A percentile compares a stretch with the other conserved stretches of the same genome.
Evolutionary conservation across 2,329 filamentous ascomycete genomes (phyloP).

Genomic region (Beauveria australis): DNA sequence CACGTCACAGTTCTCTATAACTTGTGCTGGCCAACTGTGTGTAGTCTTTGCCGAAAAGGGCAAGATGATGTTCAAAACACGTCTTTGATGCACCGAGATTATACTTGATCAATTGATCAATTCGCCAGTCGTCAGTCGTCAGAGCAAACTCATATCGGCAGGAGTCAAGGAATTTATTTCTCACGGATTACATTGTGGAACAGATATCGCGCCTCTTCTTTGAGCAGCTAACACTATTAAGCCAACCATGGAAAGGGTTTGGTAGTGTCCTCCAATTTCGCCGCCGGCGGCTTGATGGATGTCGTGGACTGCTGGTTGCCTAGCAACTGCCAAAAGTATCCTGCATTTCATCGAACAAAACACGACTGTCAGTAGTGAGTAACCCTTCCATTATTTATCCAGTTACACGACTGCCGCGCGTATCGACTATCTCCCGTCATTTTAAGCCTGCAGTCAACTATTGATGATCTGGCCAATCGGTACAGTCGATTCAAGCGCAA

Average conservation of each 20-base stretch:
- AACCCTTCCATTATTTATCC: background rate
- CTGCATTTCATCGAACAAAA: slow-evolving; percentile 81
- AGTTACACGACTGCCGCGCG: slow-evolving; percentile 22
- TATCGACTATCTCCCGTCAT: slow-evolving; percentile 79
- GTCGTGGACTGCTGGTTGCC: slow-evolving; percentile 90
- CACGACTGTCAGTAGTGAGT: slow-evolving; percentile 54
- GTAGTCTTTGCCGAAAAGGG: slow-evolving; percentile 21
- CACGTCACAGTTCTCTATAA: slow-evolving; percentile 20
- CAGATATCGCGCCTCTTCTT: slow-evolving; percentile 21
- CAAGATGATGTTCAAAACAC: slow-evolving; percentile 23
- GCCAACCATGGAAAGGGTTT: slow-evolving; percentile 17
- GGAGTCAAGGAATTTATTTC: slow-evolving; percentile 20
- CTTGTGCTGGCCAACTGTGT: slow-evolving; percentile 21
- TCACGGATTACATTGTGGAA: slow-evolving; percentile 20
- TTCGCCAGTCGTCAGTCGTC: slow-evolving; percentile 21
- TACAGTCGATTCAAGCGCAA: slow-evolving; percentile 86
- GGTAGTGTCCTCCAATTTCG: slow-evolving; percentile 12
- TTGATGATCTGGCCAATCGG: slow-evolving; percentile 87
- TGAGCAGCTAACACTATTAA: slow-evolving; percentile 18
- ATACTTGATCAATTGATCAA: slow-evolving; percentile 23
- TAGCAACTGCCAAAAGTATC: slow-evolving; percentile 72
- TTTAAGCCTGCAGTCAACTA: slow-evolving; percentile 64
- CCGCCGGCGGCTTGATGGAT: slow-evolving; percentile 14
- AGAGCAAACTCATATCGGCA: slow-evolving; percentile 21
- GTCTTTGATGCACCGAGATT: slow-evolving; percentile 21